Percentiles rank a stretch among this genome's conserved stretches.
phyloP scores from a whole-genome alignment of 805 yeast species.

The Myxozyma geophila region DNA sequence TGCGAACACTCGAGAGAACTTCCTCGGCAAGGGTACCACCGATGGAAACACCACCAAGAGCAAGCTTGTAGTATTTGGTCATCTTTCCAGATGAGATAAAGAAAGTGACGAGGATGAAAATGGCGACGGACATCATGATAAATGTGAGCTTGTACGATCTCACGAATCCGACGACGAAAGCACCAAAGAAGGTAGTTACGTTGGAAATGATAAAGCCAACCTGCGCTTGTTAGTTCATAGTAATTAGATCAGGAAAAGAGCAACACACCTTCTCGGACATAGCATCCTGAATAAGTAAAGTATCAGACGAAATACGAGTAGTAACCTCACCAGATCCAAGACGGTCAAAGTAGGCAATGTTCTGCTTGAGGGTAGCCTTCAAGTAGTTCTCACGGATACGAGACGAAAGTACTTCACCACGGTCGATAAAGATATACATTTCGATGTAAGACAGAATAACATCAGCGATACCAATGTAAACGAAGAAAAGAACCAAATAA shows the following conservation, averaged over 20 bases:
- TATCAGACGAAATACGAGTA: slow-evolving; percentile 51
- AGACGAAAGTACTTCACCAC: slow-evolving; percentile 51
- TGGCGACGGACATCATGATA: slow-evolving; percentile 46
- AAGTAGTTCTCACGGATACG: slow-evolving; percentile 48
- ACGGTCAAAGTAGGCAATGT: slow-evolving; percentile 50
- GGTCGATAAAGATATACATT: slow-evolving; percentile 46
- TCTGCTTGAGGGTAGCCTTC: slow-evolving; percentile 48
- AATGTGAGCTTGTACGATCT: slow-evolving; percentile 48
- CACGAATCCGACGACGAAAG: slow-evolving; percentile 47
- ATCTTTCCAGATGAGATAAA: slow-evolving; percentile 44
- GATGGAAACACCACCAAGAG: slow-evolving; percentile 31
- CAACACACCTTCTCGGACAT: slow-evolving; percentile 47
- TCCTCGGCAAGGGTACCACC: slow-evolving; percentile 50
- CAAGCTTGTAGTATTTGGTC: slow-evolving; percentile 33
- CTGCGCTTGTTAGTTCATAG: slow-evolving; percentile 6
- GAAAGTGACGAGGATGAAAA: slow-evolving; percentile 43
- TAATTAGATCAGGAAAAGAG: slow-evolving; percentile 35
- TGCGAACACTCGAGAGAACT: slow-evolving; percentile 48
- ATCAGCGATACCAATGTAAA: slow-evolving; percentile 49
- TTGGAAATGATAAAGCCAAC: slow-evolving; percentile 46
- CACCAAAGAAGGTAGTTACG: slow-evolving; percentile 49
- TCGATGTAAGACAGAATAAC: slow-evolving; percentile 40
- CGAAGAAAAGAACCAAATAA: slow-evolving; percentile 47
- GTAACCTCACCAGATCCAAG: slow-evolving; percentile 52
- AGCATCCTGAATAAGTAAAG: slow-evolving; percentile 50